Evolutionary conservation across 768 basidiomycete genomes (phyloP).

Genomic region (Glaciozyma martinii): DNA sequence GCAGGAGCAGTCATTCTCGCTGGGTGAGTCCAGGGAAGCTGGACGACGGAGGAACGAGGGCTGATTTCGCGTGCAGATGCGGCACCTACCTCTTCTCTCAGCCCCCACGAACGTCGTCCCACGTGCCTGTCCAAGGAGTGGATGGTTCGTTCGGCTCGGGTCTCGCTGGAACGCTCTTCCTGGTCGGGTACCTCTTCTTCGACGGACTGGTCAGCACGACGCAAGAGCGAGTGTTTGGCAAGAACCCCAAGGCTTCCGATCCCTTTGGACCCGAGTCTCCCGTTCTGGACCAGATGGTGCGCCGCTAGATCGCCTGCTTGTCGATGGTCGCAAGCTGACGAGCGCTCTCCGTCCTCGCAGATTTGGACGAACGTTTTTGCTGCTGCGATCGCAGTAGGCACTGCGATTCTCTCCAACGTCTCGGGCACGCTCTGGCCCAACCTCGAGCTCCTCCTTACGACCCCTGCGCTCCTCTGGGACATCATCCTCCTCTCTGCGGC

Average conservation of each 20-base stretch:
- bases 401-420: background rate
- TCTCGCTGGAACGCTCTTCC: constrained; percentile 17
- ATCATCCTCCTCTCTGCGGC: constrained; percentile 22
- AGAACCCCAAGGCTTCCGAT: constrained; percentile 7
- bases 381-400: background rate
- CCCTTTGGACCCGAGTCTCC: constrained; percentile 32
- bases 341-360: background rate
- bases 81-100: background rate
- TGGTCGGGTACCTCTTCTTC: constrained; percentile 33
- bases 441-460: constrained; percentile 12
- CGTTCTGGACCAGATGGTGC: constrained; percentile 31
- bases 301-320: background rate
- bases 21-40: background rate
- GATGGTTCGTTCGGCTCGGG: constrained; percentile 5
- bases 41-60: background rate
- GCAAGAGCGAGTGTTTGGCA: constrained; percentile 32
- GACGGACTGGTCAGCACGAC: constrained; percentile 33
- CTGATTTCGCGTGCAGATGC: background rate
- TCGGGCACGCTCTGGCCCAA: constrained; percentile 7
- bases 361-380: background rate
- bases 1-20: constrained; percentile 29
- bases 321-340: too few relatives aligned
- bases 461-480: constrained; percentile 3
- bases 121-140: background rate
- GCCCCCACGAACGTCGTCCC: background rate